Conservation (phyloP, 2,329 filamentous ascomycete genomes). For the Aspergillus flavus region DNA sequence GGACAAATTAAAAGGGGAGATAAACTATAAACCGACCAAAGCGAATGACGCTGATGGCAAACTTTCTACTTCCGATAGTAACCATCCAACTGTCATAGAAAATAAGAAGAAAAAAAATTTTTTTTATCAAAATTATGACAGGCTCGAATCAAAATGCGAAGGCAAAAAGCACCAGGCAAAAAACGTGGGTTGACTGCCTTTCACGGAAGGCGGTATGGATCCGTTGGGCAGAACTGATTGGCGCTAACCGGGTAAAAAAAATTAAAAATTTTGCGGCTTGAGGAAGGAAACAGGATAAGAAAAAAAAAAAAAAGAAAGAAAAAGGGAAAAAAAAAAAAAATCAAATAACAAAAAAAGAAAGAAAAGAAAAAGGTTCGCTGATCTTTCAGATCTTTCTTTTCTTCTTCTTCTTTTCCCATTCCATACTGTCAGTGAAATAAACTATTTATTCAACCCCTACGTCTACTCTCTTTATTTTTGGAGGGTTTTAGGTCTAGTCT, state of each 20-base stretch:
- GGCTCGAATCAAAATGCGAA: slow-evolving; percentile 13
- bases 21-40: background rate
- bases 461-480: slow-evolving; percentile 31
- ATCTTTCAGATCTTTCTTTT: slow-evolving; percentile 15
- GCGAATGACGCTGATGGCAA: background rate
- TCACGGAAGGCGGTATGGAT: slow-evolving; percentile 23
- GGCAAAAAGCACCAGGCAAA: slow-evolving; percentile 16
- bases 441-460: slow-evolving; percentile 16
- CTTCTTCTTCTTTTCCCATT: slow-evolving; percentile 23
- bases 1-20: background rate
- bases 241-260: slow-evolving; percentile 24
- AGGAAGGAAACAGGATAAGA: slow-evolving; percentile 14
- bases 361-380: slow-evolving; percentile 13
- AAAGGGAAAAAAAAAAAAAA: slow-evolving; percentile 8
- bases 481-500: slow-evolving; percentile 42
- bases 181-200: slow-evolving; percentile 10
- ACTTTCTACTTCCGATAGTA: background rate
- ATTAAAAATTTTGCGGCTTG: slow-evolving; percentile 30
- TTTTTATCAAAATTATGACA: background rate
- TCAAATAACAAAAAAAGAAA: background rate
- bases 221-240: slow-evolving; percentile 24
- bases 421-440: slow-evolving; percentile 12
- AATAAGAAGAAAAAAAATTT: background rate
- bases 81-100: background rate
- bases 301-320: slow-evolving; percentile 14